Base-by-base conservation (phyloP, 1,139 yeast species). In the Diutina neorugosa region DNA sequence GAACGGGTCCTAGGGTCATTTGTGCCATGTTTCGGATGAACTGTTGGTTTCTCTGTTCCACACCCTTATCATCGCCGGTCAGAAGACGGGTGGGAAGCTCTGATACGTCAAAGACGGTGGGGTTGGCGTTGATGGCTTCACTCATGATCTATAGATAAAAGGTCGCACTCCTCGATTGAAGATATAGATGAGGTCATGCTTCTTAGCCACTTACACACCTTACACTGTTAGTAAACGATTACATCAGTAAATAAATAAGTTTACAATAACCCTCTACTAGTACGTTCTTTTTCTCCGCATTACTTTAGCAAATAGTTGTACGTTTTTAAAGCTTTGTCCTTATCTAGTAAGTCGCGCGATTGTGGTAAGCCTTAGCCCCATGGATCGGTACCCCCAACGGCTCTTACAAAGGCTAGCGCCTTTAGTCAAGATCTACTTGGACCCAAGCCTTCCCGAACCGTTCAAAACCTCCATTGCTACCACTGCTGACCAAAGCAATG, bases 51-150 rank as follows among this genome's bases (percentile, higher is more conserved):
- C 61, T 56, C 43, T 55, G 55, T 8, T 52, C 55, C 2, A 46
- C 37, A 2, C 37, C 37, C 40, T 46, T 31, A 54, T 56, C 41
- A 60, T 65, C 19, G 65, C 69, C 16, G 65, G 19, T 18, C 16
- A 8, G 65, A 51, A 65, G 56, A 49, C 96, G 77, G 0, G 84
- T 86, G 1, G 98, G 98, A 31, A 93, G 77, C 56, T 80, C 78
- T 27, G 85, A 78, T 20, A 80, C 80, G 60, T 90, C 96, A 53
- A 90, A 70, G 51, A 93, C 82, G 40, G 86, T 84, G 16, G 98
- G 98, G 66, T 90, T 90, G 31, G 96, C 96, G 68, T 93, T 93
- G 57, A 91, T 84, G 48, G 88, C 89, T 55, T 89, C 96, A 25
- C 81, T 67, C 83, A 78, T 79, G 51, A 20, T 19, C n/a, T n/a